These are phyloP conservation scores for Diddensiella santjacobensis DNA, from an alignment of 805 yeast genomes.

Conservation along the genomic window DNA sequence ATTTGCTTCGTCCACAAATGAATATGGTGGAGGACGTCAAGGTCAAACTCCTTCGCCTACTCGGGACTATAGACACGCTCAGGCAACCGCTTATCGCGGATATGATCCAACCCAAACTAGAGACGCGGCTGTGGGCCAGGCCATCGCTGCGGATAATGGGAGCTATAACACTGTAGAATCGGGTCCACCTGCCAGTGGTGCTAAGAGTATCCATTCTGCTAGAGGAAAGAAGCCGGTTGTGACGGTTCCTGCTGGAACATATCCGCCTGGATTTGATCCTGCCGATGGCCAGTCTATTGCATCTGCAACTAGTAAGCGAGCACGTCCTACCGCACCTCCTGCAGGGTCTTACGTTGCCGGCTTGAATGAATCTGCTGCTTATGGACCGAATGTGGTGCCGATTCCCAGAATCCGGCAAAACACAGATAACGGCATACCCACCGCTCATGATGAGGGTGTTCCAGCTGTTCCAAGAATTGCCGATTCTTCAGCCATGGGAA, in stretches of 20 bases:
- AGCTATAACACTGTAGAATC: background rate
- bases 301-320: background rate
- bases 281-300: background rate
- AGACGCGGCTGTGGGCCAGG: background rate
- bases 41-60: constrained; percentile 19
- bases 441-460: background rate
- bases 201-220: background rate
- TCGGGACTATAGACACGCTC: constrained; percentile 13
- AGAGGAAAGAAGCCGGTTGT: constrained; percentile 1
- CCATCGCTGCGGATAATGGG: background rate
- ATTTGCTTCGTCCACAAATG: constrained; percentile 6
- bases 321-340: constrained; percentile 19
- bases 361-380: constrained; percentile 16
- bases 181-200: background rate
- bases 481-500: constrained; percentile 4
- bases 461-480: constrained; percentile 4
- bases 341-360: constrained; percentile 32
- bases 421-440: background rate
- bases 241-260: constrained; percentile 5
- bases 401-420: constrained; percentile 27
- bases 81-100: constrained; percentile 5
- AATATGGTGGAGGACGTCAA: background rate
- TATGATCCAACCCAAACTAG: constrained; percentile 5
- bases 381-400: constrained; percentile 31
- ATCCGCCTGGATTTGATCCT: constrained; percentile 5